These are phyloP conservation scores for Otatea glauca DNA, from an alignment of 176 grass and related monocot species.

Conservation along the genomic window DNA sequence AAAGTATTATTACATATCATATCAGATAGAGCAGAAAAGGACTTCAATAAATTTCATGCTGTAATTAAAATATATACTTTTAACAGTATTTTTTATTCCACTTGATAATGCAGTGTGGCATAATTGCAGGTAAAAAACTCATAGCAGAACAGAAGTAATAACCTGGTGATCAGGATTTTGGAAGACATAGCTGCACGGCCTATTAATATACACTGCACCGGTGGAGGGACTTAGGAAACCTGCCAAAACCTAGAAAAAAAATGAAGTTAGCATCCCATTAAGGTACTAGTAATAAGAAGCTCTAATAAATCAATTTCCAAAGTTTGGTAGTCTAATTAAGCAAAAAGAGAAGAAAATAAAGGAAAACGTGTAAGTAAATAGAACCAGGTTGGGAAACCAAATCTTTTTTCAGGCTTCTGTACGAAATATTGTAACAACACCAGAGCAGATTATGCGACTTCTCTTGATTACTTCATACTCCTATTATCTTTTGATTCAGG, in stretches of 20 bases:
- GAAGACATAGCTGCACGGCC: slow-evolving; percentile 90
- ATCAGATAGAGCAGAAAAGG: not conserved
- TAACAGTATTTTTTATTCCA: not conserved
- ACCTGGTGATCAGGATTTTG: slow-evolving; percentile 99
- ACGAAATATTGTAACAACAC: not conserved
- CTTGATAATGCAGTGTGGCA: not conserved
- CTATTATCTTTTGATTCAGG: not conserved
- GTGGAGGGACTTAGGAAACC: slow-evolving; percentile 66
- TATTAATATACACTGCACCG: slow-evolving; percentile 64
- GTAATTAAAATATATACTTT: not conserved
- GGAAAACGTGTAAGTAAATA: not conserved
- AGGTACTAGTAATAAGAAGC: slow-evolving; percentile 14
- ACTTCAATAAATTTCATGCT: not conserved
- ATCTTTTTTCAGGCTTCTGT: not conserved
- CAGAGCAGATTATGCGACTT: not conserved
- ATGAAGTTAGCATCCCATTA: slow-evolving; percentile 28
- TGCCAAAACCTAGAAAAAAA: slow-evolving; percentile 70
- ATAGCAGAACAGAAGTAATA: slow-evolving; percentile 25
- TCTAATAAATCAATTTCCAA: not conserved
- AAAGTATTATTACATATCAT: not conserved
- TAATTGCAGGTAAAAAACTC: slow-evolving; percentile 1
- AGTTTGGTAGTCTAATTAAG: not conserved
- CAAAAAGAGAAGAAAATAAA: not conserved
- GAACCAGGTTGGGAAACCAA: not conserved
- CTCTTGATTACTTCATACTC: not conserved